These are phyloP conservation scores for Gossypium turneri DNA, from an alignment of 345 rosid species.

Conservation along the genomic window DNA sequence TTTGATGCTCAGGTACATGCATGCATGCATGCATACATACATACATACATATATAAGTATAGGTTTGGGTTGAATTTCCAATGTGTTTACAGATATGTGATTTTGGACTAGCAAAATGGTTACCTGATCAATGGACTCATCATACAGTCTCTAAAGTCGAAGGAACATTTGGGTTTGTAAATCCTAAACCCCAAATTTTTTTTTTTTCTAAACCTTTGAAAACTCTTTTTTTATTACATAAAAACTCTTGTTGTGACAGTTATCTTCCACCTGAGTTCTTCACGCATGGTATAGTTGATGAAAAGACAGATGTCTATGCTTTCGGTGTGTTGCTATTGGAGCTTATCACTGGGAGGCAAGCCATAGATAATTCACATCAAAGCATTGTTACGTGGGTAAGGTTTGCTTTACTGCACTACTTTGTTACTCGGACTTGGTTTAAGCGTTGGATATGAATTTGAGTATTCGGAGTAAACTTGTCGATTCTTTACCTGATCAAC, in stretches of 20 bases:
- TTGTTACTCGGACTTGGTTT: background rate
- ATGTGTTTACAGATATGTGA: conserved; percentile 63
- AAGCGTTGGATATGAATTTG: background rate
- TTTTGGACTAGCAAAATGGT: conserved; percentile 91
- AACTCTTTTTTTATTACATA: background rate
- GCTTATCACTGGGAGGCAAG: conserved; percentile 82
- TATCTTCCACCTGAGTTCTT: conserved; percentile 95
- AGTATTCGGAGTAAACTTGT: background rate
- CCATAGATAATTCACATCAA: conserved; percentile 63
- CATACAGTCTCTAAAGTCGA: conserved; percentile 71
- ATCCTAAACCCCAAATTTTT: background rate
- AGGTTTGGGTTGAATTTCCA: conserved; percentile 4
- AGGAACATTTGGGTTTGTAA: conserved; percentile 89
- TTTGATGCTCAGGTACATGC: conserved; percentile 72
- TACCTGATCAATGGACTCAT: conserved; percentile 91
- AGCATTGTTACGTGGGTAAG: conserved; percentile 91
- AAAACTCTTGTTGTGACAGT: conserved; percentile 26
- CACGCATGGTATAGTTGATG: conserved; percentile 86
- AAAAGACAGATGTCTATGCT: conserved; percentile 86
- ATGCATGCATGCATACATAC: background rate
- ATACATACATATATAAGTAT: background rate
- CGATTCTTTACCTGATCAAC: too few species aligned
- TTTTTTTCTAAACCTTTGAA: conserved; percentile 4
- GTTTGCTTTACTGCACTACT: conserved; percentile 24
- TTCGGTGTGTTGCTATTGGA: conserved; percentile 79